Percentiles rank a stretch among this genome's conserved stretches.
Conservation (phyloP, 208 protist species). For the Crithidia acanthocephali region DNA sequence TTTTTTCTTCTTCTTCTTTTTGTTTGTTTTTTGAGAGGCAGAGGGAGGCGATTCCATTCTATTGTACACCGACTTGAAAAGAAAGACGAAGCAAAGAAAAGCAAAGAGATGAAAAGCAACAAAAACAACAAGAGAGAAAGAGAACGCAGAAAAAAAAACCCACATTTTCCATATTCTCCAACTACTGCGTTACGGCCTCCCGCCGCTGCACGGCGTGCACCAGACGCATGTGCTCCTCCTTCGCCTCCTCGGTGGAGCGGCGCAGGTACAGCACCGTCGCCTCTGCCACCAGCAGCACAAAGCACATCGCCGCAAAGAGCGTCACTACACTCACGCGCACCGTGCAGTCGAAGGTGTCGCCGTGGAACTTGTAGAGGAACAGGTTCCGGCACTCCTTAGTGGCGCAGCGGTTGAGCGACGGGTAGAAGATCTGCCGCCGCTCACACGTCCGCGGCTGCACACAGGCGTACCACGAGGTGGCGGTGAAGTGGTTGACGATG, state of each 20-base stretch:
- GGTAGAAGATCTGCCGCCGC: slow-evolving; percentile 36
- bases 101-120: too few species aligned
- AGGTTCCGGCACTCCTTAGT: slow-evolving; percentile 32
- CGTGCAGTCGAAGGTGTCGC: slow-evolving; percentile 46
- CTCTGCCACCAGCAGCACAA: slow-evolving; percentile 41
- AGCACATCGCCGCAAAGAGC: slow-evolving; percentile 32
- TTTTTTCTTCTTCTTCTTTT: too few species aligned
- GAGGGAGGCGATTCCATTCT: too few species aligned
- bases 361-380: slow-evolving; percentile 49
- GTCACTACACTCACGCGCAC: slow-evolving; percentile 23
- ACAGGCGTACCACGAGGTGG: slow-evolving; percentile 19
- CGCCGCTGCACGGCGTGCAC: slow-evolving; percentile 44
- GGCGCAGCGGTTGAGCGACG: slow-evolving; percentile 58
- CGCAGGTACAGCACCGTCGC: slow-evolving; percentile 45
- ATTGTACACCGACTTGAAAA: too few species aligned
- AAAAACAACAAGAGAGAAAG: too few species aligned
- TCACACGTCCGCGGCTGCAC: slow-evolving; percentile 29
- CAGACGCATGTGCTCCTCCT: slow-evolving; percentile 40
- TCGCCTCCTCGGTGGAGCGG: slow-evolving; percentile 28
- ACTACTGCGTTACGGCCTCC: slow-evolving; percentile 15
- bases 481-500: neutral
- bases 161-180: neutral
- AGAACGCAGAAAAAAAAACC: too few species aligned
- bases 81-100: too few species aligned
- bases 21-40: too few species aligned